Evolutionary conservation across 306 rosid species (phyloP).

Genomic region (Mucuna pruriens): DNA sequence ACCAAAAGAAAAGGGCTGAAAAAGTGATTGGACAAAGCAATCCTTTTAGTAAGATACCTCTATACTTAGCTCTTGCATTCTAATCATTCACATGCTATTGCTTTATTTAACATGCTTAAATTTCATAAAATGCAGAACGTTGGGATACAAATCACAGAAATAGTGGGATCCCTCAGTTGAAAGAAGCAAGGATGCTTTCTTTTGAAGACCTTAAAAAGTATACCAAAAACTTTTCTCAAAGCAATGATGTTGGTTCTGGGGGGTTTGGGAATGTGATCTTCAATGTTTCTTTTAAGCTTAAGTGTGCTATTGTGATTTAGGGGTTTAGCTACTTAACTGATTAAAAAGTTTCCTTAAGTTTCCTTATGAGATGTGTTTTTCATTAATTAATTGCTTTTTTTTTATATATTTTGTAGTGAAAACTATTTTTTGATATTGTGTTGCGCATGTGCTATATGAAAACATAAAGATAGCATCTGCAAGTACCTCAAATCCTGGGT

Average conservation of each 20-base stretch:
- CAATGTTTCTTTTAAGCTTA: neutral
- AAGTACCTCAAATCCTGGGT: too few relatives aligned
- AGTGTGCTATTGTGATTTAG: neutral
- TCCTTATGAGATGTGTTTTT: neutral
- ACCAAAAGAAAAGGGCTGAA: constrained; percentile 56
- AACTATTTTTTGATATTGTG: neutral
- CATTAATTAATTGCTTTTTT: neutral
- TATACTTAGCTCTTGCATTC: neutral
- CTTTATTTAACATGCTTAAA: constrained; percentile 5
- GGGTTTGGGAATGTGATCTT: constrained; percentile 72
- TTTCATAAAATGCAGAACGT: constrained; percentile 34
- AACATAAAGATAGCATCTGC: too few relatives aligned
- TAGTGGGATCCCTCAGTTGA: constrained; percentile 52
- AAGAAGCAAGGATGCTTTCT: constrained; percentile 60
- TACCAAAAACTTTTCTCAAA: constrained; percentile 56
- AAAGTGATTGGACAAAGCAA: constrained; percentile 47
- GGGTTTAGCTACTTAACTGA: neutral
- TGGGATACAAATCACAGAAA: constrained; percentile 47
- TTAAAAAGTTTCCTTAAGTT: neutral
- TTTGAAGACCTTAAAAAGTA: constrained; percentile 60
- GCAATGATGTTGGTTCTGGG: constrained; percentile 62
- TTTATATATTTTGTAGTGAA: neutral
- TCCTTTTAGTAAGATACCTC: constrained; percentile 45
- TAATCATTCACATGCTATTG: neutral
- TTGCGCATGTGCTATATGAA: neutral